Conservation (phyloP, 805 yeast genomes). For the Maudiozyma serrabonitensis region DNA sequence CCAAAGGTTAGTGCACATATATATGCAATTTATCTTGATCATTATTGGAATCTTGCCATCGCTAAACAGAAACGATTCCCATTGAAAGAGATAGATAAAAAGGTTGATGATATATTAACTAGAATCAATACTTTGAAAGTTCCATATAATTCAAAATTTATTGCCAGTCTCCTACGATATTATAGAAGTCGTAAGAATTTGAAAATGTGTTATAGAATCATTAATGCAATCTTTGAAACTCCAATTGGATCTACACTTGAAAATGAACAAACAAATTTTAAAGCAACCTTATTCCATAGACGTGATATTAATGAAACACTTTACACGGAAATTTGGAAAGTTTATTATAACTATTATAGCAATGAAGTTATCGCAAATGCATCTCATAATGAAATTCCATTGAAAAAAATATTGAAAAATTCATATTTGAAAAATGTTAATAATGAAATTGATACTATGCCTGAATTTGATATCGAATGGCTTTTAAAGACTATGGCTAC, state of each 20-base stretch:
- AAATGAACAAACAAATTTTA: slow-evolving; percentile 4
- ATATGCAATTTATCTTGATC: slow-evolving; percentile 33
- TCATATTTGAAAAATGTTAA: slow-evolving; percentile 3
- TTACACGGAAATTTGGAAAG: slow-evolving; percentile 28
- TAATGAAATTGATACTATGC: slow-evolving; percentile 7
- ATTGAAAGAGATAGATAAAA: slow-evolving; percentile 1
- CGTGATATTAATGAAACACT: slow-evolving; percentile 15
- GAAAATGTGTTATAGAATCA: slow-evolving; percentile 26
- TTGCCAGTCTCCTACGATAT: slow-evolving; percentile 31
- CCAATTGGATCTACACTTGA: slow-evolving; percentile 1
- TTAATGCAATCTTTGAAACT: slow-evolving; percentile 22
- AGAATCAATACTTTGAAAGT: slow-evolving; percentile 26
- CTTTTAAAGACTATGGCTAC: slow-evolving; percentile 14
- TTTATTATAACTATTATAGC: slow-evolving; percentile 14
- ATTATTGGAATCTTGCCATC: slow-evolving; percentile 10
- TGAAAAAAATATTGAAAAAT: not conserved
- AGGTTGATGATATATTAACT: not conserved
- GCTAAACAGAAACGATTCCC: slow-evolving; percentile 12
- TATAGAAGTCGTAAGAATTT: slow-evolving; percentile 25
- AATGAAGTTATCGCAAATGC: not conserved
- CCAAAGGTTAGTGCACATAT: slow-evolving; percentile 35
- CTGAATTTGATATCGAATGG: slow-evolving; percentile 7
- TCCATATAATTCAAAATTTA: slow-evolving; percentile 28
- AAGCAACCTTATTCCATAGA: slow-evolving; percentile 4
- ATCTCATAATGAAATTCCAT: not conserved